These are phyloP conservation scores for Zelonia costaricensis DNA, from an alignment of 208 protist species.

Conservation along the genomic window DNA sequence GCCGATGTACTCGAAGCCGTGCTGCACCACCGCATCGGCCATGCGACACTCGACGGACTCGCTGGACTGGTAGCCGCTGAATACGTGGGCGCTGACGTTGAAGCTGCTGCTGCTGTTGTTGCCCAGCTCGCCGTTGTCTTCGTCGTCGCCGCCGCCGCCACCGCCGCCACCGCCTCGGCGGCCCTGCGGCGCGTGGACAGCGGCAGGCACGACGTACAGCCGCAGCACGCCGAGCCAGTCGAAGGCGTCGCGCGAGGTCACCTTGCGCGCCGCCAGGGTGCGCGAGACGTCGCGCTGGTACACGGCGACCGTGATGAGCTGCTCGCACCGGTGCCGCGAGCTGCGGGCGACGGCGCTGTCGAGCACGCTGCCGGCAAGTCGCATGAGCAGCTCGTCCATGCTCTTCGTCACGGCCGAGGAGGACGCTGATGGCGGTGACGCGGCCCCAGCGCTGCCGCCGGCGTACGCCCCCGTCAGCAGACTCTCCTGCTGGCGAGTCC, in stretches of 20 bases:
- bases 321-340: slow-evolving; percentile 93
- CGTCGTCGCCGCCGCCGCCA: slow-evolving; percentile 20
- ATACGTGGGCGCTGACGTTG: not conserved
- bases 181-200: not conserved
- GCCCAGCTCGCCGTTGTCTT: not conserved
- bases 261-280: slow-evolving; percentile 47
- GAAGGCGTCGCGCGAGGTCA: slow-evolving; percentile 88
- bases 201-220: slow-evolving; percentile 83
- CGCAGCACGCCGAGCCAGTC: slow-evolving; percentile 97
- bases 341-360: slow-evolving; percentile 23
- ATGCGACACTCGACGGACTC: slow-evolving; percentile 93
- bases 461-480: slow-evolving; percentile 27
- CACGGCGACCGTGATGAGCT: slow-evolving; percentile 98
- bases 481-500: slow-evolving; percentile 89
- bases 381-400: slow-evolving; percentile 87
- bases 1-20: slow-evolving; percentile 99
- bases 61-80: not conserved
- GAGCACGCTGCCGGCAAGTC: slow-evolving; percentile 76
- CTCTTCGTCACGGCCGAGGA: slow-evolving; percentile 30
- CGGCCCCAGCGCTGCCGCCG: not conserved
- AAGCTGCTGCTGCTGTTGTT: slow-evolving; percentile 8
- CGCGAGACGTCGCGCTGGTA: slow-evolving; percentile 97
- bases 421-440: not conserved
- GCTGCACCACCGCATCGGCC: slow-evolving; percentile 95
- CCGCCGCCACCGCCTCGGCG: not conserved